A percentile compares a stretch with the other conserved stretches of the same genome.
phyloP scores from a whole-genome alignment of 2,329 filamentous ascomycete genomes.

The Calonectria henricotiae region DNA sequence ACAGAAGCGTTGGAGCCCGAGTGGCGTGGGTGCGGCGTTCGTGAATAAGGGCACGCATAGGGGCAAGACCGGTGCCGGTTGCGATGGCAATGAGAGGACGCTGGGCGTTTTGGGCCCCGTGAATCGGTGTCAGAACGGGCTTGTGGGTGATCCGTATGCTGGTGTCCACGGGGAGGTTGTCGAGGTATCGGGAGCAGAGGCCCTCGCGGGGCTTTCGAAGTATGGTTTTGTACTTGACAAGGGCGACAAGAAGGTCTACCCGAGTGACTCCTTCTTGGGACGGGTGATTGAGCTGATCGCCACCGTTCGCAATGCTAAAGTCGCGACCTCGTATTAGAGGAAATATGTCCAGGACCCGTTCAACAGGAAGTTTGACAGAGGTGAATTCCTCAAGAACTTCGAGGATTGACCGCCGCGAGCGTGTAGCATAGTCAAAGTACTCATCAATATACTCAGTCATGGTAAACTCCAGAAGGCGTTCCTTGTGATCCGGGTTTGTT shows the following conservation, averaged over 20 bases:
- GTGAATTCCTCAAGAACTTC: constrained; percentile 95
- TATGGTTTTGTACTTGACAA: constrained; percentile 93
- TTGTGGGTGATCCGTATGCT: constrained; percentile 74
- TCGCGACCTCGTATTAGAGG: constrained; percentile 90
- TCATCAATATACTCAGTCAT: constrained; percentile 88
- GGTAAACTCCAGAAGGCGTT: constrained; percentile 88
- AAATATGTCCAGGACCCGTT: constrained; percentile 80
- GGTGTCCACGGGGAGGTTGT: constrained; percentile 73
- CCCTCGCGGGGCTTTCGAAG: constrained; percentile 88
- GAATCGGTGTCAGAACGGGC: constrained; percentile 64
- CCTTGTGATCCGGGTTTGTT: constrained; percentile 79
- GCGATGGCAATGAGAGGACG: constrained; percentile 83
- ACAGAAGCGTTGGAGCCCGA: constrained; percentile 71
- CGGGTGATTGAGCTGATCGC: constrained; percentile 58
- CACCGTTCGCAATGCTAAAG: constrained; percentile 92
- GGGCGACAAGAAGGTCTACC: constrained; percentile 85
- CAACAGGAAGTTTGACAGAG: constrained; percentile 85
- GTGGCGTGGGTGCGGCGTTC: constrained; percentile 69
- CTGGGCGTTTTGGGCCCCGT: constrained; percentile 57
- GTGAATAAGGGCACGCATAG: constrained; percentile 85
- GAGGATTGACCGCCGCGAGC: constrained; percentile 90
- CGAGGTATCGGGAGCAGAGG: constrained; percentile 91
- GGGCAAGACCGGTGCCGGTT: constrained; percentile 90
- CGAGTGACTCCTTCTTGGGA: constrained; percentile 57
- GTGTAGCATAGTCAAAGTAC: constrained; percentile 95